These are phyloP conservation scores for Phlebiopsis gigantea DNA, from an alignment of 768 basidiomycete genomes.

Conservation along the genomic window DNA sequence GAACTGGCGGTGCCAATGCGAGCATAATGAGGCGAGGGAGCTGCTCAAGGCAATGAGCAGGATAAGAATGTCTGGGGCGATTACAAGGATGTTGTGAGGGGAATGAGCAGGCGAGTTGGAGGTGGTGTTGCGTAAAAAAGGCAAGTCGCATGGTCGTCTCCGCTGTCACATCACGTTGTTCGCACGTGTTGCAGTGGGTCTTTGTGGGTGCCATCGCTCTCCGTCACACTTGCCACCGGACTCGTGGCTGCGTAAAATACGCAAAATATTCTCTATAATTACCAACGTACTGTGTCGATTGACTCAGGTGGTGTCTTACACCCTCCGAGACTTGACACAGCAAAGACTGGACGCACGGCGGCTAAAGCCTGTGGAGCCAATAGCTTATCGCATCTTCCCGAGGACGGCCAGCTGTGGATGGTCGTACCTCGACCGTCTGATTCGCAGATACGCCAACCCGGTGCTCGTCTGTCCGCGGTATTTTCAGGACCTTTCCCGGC, in stretches of 20 bases:
- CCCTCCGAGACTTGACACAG: not conserved
- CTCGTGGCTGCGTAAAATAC: not conserved
- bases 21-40: constrained; percentile 8
- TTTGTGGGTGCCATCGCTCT: not conserved
- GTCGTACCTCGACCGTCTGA: not conserved
- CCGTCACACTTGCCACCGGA: not conserved
- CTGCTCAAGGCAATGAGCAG: not conserved
- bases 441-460: not conserved
- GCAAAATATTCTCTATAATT: not conserved
- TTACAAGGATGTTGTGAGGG: not conserved
- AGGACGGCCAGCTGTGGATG: not conserved
- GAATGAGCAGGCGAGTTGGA: not conserved
- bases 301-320: not conserved
- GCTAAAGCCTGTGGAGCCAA: not conserved
- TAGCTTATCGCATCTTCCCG: not conserved
- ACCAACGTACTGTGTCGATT: not conserved
- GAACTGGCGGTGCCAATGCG: constrained; percentile 16
- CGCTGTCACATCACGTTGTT: constrained; percentile 4
- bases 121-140: constrained; percentile 3
- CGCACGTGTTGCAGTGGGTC: constrained; percentile 8
- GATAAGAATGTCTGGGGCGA: not conserved
- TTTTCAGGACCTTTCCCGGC: not conserved
- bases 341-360: not conserved
- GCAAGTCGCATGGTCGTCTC: constrained; percentile 4
- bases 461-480: not conserved